phyloP scores from a whole-genome alignment of 2,329 filamentous ascomycete genomes.

The Fusarium falciforme region DNA sequence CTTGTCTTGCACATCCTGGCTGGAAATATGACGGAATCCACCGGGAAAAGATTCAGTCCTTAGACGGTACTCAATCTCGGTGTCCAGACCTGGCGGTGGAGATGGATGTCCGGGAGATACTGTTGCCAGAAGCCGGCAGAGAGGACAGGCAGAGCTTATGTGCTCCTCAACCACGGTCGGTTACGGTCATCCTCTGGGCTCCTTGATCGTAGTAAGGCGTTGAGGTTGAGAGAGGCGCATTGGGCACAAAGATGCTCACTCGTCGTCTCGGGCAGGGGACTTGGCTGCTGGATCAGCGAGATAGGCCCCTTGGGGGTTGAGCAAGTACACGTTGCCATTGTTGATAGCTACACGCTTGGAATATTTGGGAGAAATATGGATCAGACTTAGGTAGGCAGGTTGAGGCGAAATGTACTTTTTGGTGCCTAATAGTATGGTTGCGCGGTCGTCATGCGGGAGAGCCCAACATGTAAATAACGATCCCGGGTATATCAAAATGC shows the following conservation, averaged over 20 bases:
- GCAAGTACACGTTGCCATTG: background rate
- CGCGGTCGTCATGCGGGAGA: background rate
- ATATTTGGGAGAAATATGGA: background rate
- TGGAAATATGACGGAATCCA: no score
- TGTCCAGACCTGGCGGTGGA: background rate
- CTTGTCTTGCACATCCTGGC: background rate
- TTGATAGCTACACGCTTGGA: background rate
- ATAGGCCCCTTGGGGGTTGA: background rate
- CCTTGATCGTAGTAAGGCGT: background rate
- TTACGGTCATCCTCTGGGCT: rapidly evolving
- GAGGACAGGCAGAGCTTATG: background rate
- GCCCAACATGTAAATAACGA: background rate
- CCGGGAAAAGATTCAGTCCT: background rate
- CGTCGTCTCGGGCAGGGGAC: background rate
- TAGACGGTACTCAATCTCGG: background rate
- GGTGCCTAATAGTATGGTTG: background rate
- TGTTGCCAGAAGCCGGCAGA: background rate
- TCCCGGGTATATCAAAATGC: background rate
- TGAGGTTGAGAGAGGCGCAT: background rate
- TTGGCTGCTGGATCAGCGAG: background rate
- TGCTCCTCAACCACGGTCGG: background rate
- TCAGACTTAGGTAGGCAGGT: background rate
- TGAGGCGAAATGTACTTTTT: background rate
- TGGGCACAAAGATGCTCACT: background rate
- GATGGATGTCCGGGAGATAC: background rate